Evolutionary conservation across 2,329 filamentous ascomycete species (phyloP), one percentile per base, ranked within the genome.

Genomic region (Elsinoe australis): DNA sequence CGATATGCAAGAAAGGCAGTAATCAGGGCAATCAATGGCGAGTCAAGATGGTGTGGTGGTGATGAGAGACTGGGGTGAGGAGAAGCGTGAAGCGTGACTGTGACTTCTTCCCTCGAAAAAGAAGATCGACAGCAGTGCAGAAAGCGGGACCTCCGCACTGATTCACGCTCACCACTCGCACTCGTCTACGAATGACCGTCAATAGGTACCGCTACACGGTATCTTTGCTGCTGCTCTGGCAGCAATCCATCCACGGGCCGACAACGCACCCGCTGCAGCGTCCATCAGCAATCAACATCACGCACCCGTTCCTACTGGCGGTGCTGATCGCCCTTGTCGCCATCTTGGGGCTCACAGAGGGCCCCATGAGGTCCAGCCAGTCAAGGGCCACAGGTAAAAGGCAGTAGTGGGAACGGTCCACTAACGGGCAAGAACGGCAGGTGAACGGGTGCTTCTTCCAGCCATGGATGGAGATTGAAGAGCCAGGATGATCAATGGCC

Each of bases 211-310:
- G n/a, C n/a, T n/a, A n/a, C 36, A 41, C 21, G 28, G 36, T 14
- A 28, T 26, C 39, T 44, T 15, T 44, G 39, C 10, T 24, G 39
- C 39, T 44, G 32, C 39, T 44, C 39, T 44, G 39, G 22, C 39
- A 44, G 39, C 39, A 44, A 44, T 44, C 39, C n/a, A n/a, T n/a
- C n/a, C 39, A 44, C 39, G 39, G 39, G 32, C 39, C 39, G 39
- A 32, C 24, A 44, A 44, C 26, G 39, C 28, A 31, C 24, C 39
- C 39, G 39, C 39, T 44, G 18, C 39, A 44, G 39, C 39, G 39
- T 44, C 39, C 29, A 44, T 44, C 28, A 44, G 39, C 39, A 44
- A 44, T 44, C 39, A 44, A 44, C 39, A 44, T 44, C 39, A 44
- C 26, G 39, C 39, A 24, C 24, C 39, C 39, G 39, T 44, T 44